Base-by-base conservation (phyloP, 805 yeast genomes). In the Isabelozyma pseudorhagii region DNA sequence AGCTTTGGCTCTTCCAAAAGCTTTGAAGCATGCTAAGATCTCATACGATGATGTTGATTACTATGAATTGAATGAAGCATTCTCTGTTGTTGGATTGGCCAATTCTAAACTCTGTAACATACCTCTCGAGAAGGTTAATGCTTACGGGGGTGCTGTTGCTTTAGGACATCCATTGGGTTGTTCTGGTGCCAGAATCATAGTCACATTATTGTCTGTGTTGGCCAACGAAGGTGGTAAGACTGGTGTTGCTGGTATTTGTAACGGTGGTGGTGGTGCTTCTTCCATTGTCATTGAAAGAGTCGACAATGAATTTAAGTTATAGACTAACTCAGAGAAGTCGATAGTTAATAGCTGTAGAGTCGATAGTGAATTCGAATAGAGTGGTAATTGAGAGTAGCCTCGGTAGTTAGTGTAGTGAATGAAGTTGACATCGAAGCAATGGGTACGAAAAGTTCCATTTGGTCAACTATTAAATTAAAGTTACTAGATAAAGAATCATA, bases 191-290 rank as follows among this genome's bases (percentile, higher is more conserved):
- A 82, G 97, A 79, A 81, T 94, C 62, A 82, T 94, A 50, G 92
- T 89, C 57, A 94, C 99, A 28, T 80, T 94, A 69, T 62, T 84
- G 51, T 81, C 90, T 45, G 91, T 92, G 14, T 81, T 94, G 65
- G 57, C 71, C 38, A 97, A 93, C 75, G 98, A 94, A 78, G 75
- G 73, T 52, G 78, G 78, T 54, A 89, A 86, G 75, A 70, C 84
- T 59, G 99, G 99, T 69, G 90, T 84, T 58, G 97, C 97, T 62
- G 97, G 90, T 69, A 86, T 94, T 66, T 94, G 99, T 81, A 94
- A 94, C 71, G 99, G 99, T 78, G 99, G 99, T 64, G 99, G 99
- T 68, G 99, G 99, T 68, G 98, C 97, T 45, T 87, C 96, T 49
- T 85, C 98, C 25, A 77, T 94, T 62, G 89, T 94, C 53, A 81